A percentile compares a stretch with the other conserved stretches of the same genome.
phyloP scores from a whole-genome alignment of 768 basidiomycete species.

The Tylopilus intermedius region DNA sequence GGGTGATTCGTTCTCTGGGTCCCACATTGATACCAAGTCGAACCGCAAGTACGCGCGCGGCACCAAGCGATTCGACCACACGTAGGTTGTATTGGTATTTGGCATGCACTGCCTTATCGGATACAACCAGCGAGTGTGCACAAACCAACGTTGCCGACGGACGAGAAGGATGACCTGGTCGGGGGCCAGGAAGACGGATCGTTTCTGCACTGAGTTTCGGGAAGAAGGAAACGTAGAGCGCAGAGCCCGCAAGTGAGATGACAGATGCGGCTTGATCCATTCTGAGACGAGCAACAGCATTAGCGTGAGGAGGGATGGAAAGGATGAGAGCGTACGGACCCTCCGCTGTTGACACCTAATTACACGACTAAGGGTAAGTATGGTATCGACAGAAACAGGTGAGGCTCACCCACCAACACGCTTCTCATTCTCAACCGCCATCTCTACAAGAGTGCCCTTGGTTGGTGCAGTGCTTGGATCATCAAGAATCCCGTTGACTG shows the following conservation, averaged over 20 bases:
- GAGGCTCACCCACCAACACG: constrained; percentile 52
- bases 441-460: constrained; percentile 69
- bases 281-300: constrained; percentile 31
- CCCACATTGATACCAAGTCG: constrained; percentile 43
- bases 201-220: constrained; percentile 64
- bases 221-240: constrained; percentile 79
- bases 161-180: constrained; percentile 16
- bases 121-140: constrained; percentile 61
- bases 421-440: constrained; percentile 82
- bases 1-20: constrained; percentile 47
- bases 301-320: constrained; percentile 3
- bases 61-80: constrained; percentile 85
- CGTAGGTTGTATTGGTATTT: constrained; percentile 82
- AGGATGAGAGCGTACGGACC: constrained; percentile 40
- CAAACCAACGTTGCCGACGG: constrained; percentile 28
- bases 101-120: constrained; percentile 74
- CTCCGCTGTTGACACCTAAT: constrained; percentile 69
- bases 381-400: not conserved
- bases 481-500: constrained; percentile 64
- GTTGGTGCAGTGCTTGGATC: constrained; percentile 24
- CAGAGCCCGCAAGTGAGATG: constrained; percentile 63
- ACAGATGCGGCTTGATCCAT: constrained; percentile 93
- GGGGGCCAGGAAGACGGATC: constrained; percentile 51
- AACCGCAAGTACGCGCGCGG: constrained; percentile 67
- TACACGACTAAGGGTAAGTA: not conserved